Evolutionary conservation across 192 early-diverging fungal species (phyloP), one percentile per base, ranked within the genome.

Genomic region (Phlyctochytrium planicorne): DNA sequence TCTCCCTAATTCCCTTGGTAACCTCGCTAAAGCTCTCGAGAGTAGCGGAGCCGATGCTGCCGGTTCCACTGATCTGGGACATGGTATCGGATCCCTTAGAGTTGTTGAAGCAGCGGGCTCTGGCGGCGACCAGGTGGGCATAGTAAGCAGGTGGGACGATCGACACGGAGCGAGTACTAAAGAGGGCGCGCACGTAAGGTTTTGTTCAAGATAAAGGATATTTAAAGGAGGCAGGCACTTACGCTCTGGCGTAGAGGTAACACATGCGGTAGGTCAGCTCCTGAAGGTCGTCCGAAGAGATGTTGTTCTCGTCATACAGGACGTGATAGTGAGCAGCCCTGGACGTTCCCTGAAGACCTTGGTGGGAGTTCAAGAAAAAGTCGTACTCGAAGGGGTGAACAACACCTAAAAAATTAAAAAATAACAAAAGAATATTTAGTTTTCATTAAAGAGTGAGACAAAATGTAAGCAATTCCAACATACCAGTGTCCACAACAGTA

Each of bases 81-180:
- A 71, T 53, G 27, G 65, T 64, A n/a, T 53, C 56, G 4, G 64
- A 66, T 14, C 62, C 61, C 24, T 36, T 34, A 33, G 60, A 55
- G 56, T 64, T 64, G 34, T 59, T 59, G 47, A 57, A 72, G 59
- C 70, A 72, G 20, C 70, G 30, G 20, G 70, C 70, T 73, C 91
- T 84, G 59, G 85, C 87, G 27, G 92, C 92, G 2, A 92, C 87
- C 52, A 94, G 70, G 71, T 96, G 90, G 10, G 94, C 93, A 60
- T 93, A 91, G 80, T 96, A 98, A 12, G 89, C 93, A 0, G 94
- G 90, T 2, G 94, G 90, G 0, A 91, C 90, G 31, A 96, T 87
- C 3, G 88, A 89, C 2, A 98, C 93, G 0, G 91, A 85, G 27
- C 93, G 86, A 0, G 94, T 93, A 55, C 63, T 64, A 1, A 6